These are phyloP conservation scores for Rosa rugosa DNA, from an alignment of 306 rosid genomes.

Conservation along the genomic window DNA sequence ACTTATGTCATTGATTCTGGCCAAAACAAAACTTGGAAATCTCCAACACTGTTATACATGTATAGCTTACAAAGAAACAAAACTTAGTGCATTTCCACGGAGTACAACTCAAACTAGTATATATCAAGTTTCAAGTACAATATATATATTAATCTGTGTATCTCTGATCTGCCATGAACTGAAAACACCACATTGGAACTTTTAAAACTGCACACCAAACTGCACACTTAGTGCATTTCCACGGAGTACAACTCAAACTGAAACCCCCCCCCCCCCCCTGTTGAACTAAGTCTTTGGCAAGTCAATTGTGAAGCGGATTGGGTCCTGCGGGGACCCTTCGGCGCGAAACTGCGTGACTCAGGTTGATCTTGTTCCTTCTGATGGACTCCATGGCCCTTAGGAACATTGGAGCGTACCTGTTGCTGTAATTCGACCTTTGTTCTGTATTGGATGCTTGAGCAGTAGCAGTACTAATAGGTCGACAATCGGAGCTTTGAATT, in stretches of 20 bases:
- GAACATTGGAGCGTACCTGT: conserved; percentile 44
- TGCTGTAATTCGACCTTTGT: conserved; percentile 18
- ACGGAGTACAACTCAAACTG: no score
- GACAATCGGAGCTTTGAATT: conserved; percentile 37
- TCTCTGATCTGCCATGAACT: neutral
- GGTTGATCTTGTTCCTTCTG: conserved; percentile 27
- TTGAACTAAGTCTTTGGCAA: no score
- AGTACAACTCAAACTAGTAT: neutral
- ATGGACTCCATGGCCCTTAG: conserved; percentile 27
- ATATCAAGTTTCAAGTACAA: neutral
- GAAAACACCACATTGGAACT: neutral
- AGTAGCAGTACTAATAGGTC: conserved; percentile 2
- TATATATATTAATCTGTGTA: neutral
- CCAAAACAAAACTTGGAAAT: conserved; percentile 4
- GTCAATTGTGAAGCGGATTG: conserved; percentile 72
- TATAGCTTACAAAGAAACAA: neutral
- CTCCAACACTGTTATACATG: neutral
- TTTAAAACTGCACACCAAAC: neutral
- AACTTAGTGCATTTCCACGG: neutral
- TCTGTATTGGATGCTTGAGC: conserved; percentile 11
- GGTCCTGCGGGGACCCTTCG: conserved; percentile 59
- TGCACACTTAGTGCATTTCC: no score
- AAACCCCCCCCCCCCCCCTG: no score
- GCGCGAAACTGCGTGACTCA: conserved; percentile 53
- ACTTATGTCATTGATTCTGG: neutral